These are phyloP conservation scores for Coprinopsis strossmayeri DNA, from an alignment of 768 basidiomycete species.

Conservation along the genomic window DNA sequence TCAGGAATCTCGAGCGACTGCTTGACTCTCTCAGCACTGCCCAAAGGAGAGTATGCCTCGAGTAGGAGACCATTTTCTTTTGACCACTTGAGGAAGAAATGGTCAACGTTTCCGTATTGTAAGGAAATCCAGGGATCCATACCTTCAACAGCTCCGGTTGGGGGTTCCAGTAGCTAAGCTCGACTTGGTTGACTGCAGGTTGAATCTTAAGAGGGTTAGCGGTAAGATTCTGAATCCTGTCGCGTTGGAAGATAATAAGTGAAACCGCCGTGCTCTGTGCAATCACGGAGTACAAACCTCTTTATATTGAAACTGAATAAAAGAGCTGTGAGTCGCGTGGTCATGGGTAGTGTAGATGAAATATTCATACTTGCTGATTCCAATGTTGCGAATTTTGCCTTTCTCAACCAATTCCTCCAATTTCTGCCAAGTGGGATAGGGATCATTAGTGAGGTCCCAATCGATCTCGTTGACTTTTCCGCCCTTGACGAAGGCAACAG, in stretches of 20 bases:
- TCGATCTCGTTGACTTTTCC: slow-evolving; percentile 33
- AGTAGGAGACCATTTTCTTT: slow-evolving; percentile 58
- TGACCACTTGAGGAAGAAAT: slow-evolving; percentile 40
- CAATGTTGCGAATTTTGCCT: slow-evolving; percentile 75
- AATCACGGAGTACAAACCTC: slow-evolving; percentile 20
- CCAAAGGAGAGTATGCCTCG: slow-evolving; percentile 75
- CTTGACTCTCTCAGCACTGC: slow-evolving; percentile 52
- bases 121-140: not conserved
- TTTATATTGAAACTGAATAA: slow-evolving; percentile 52
- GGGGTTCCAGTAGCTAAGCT: slow-evolving; percentile 71
- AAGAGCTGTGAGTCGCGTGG: not conserved
- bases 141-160: slow-evolving; percentile 72
- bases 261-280: not conserved
- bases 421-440: slow-evolving; percentile 76
- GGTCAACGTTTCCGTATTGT: no score
- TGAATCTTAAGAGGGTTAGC: slow-evolving; percentile 52
- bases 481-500: slow-evolving; percentile 58
- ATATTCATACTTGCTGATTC: slow-evolving; percentile 67
- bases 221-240: slow-evolving; percentile 54
- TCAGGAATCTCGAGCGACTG: slow-evolving; percentile 53
- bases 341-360: no score
- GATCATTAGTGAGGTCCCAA: slow-evolving; percentile 58
- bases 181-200: slow-evolving; percentile 74
- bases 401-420: slow-evolving; percentile 73
- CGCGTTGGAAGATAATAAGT: no score